Evolutionary conservation across 352 stramenopile genomes (phyloP).

Genomic region (Globisporangium canariense): DNA sequence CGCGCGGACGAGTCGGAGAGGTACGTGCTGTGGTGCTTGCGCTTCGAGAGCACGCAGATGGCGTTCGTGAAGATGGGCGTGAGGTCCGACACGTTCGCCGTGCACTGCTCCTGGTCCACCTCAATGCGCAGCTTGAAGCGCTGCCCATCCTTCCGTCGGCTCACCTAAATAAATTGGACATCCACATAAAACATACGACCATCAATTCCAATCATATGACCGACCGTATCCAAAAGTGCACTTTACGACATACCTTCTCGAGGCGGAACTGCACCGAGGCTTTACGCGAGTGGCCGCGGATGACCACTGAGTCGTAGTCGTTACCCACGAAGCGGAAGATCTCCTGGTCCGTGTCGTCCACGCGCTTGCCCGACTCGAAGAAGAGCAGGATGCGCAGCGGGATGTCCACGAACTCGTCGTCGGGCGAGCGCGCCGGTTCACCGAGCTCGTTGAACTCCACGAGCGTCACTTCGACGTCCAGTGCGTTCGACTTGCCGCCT

Average conservation of each 20-base stretch:
- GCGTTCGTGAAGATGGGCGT: constrained; percentile 82
- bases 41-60: constrained; percentile 85
- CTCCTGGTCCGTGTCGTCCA: constrained; percentile 81
- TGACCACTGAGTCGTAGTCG: constrained; percentile 82
- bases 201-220: not conserved
- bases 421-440: constrained; percentile 56
- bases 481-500: constrained; percentile 76
- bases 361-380: constrained; percentile 83
- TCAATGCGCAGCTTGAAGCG: constrained; percentile 84
- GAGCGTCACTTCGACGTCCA: constrained; percentile 77
- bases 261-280: constrained; percentile 76
- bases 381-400: constrained; percentile 76
- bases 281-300: constrained; percentile 55
- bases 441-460: constrained; percentile 75
- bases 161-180: constrained; percentile 36
- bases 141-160: constrained; percentile 79
- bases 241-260: constrained; percentile 44
- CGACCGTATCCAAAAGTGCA: constrained; percentile 8
- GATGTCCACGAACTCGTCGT: constrained; percentile 80
- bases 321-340: constrained; percentile 87
- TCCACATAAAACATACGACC: not conserved
- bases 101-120: constrained; percentile 82
- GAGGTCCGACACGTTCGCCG: constrained; percentile 70
- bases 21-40: constrained; percentile 59
- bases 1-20: constrained; percentile 43